These are phyloP conservation scores for Neospora caninum DNA, from an alignment of 169 alveolate genomes.

Conservation along the genomic window DNA sequence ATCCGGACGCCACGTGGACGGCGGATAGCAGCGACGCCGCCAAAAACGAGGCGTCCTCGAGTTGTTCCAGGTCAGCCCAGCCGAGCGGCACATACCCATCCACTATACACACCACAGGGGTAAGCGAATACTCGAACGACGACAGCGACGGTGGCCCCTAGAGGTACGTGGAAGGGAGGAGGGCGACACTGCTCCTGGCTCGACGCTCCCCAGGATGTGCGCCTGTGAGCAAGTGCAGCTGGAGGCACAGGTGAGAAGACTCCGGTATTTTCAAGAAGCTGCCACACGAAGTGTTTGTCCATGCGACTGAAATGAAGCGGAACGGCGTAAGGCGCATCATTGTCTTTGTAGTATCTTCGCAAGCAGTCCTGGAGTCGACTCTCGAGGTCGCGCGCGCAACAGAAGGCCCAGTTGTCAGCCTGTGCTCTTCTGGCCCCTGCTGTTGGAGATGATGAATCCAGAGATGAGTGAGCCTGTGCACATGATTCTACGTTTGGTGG, in stretches of 20 bases:
- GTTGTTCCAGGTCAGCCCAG: background rate
- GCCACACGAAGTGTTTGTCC: slow-evolving; percentile 38
- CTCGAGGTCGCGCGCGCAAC: background rate
- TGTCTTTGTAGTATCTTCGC: background rate
- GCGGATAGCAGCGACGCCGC: no score
- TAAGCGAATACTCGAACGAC: slow-evolving; percentile 17
- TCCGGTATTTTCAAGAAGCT: slow-evolving; percentile 26
- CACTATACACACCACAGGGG: slow-evolving; percentile 34
- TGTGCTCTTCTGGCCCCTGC: no score
- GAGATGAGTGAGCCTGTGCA: no score
- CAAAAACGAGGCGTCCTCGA: no score
- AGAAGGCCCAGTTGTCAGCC: background rate
- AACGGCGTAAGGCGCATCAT: background rate
- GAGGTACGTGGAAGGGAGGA: background rate
- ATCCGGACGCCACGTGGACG: no score
- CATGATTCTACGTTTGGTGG: no score
- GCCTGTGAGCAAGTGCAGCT: background rate
- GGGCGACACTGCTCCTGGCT: background rate
- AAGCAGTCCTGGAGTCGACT: background rate
- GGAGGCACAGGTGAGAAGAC: slow-evolving; percentile 21
- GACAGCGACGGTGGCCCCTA: background rate
- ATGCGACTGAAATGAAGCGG: slow-evolving; percentile 24
- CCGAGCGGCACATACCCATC: slow-evolving; percentile 8
- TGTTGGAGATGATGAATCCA: no score
- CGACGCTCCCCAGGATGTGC: background rate